Evolutionary conservation across 148 eudicot genomes (phyloP).

Genomic region (Arbutus unedo): DNA sequence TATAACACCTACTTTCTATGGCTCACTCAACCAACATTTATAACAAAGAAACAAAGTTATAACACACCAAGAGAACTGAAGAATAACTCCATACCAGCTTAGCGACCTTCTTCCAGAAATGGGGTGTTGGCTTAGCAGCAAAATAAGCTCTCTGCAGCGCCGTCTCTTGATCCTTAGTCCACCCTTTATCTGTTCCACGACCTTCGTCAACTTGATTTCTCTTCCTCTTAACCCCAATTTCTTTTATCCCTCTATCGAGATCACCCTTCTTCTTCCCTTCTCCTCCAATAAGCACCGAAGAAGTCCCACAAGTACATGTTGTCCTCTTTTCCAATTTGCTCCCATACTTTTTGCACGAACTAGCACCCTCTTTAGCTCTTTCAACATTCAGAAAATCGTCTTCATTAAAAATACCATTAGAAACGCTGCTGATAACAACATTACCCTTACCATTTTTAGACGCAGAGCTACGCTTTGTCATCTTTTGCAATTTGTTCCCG

Average conservation of each 20-base stretch:
- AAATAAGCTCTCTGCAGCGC: conserved; percentile 77
- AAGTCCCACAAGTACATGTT: conserved; percentile 8
- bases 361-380: conserved; percentile 11
- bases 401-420: background rate
- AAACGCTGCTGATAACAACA: background rate
- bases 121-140: conserved; percentile 81
- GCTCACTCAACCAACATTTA: background rate
- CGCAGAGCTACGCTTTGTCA: background rate
- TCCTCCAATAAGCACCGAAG: conserved; percentile 17
- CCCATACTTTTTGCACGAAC: conserved; percentile 9
- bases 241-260: conserved; percentile 18
- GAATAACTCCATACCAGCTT: conserved; percentile 52
- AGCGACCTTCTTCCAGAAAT: conserved; percentile 84
- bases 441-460: background rate
- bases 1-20: background rate
- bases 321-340: conserved; percentile 20
- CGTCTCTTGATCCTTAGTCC: conserved; percentile 75
- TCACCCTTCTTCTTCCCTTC: conserved; percentile 16
- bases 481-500: background rate
- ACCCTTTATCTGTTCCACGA: conserved; percentile 38
- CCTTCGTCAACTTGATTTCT: conserved; percentile 39
- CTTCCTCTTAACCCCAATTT: conserved; percentile 57
- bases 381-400: background rate
- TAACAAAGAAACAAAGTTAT: conserved; percentile 2
- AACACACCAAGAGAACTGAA: conserved; percentile 3